Conservation (phyloP, 495 filamentous ascomycete genomes). For the Filosporella fistucella region DNA sequence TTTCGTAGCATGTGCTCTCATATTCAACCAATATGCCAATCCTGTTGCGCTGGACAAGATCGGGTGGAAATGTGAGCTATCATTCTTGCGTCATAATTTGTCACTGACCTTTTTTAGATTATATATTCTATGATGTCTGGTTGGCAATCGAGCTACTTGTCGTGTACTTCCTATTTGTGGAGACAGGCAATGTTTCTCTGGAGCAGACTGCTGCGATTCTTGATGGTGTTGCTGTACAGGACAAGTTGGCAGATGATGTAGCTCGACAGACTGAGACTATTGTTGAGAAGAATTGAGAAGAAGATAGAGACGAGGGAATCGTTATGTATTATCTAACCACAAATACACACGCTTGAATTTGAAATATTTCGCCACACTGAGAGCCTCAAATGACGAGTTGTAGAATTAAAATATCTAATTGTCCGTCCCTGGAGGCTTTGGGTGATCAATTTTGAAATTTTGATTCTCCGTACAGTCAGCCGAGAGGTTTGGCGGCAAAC, state of each 20-base stretch:
- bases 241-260: slow-evolving; percentile 11
- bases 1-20: slow-evolving; percentile 7
- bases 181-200: slow-evolving; percentile 26
- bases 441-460: no score
- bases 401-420: no score
- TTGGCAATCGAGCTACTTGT: slow-evolving; percentile 28
- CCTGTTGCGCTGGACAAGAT: neutral
- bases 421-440: no score
- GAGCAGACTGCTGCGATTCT: slow-evolving; percentile 30
- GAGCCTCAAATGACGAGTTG: no score
- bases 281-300: neutral
- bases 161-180: slow-evolving; percentile 29
- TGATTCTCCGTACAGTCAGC: no score
- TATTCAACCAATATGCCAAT: slow-evolving; percentile 20
- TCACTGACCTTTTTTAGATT: slow-evolving; percentile 9
- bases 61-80: slow-evolving; percentile 8
- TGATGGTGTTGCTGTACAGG: slow-evolving; percentile 23
- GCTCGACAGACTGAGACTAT: slow-evolving; percentile 4
- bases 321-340: no score
- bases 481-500: no score
- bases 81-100: neutral
- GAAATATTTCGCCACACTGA: no score
- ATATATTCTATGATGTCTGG: slow-evolving; percentile 28
- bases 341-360: no score
- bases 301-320: no score